Evolutionary conservation across 768 basidiomycete genomes (phyloP).

Genomic region (Saitozyma sp.): DNA sequence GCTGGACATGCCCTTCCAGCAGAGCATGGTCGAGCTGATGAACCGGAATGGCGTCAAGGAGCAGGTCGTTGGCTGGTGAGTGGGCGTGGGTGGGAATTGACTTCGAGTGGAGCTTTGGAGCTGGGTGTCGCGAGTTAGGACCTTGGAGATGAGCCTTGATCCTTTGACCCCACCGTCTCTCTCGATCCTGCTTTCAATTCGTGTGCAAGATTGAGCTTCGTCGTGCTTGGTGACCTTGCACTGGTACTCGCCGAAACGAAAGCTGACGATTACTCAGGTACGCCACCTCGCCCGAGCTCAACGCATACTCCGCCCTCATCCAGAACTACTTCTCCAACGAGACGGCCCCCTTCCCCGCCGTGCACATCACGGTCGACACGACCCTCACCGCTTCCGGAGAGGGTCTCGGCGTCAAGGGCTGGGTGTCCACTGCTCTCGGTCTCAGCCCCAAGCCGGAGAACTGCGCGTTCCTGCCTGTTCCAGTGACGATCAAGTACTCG

Average conservation of each 20-base stretch:
- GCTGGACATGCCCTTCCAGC: conserved; percentile 95
- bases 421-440: conserved; percentile 84
- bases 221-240: neutral
- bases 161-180: no score
- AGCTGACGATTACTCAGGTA: conserved; percentile 61
- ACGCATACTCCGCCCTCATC: conserved; percentile 93
- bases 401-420: conserved; percentile 78
- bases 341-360: conserved; percentile 79
- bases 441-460: conserved; percentile 88
- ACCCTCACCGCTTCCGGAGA: conserved; percentile 58
- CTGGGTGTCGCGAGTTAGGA: no score
- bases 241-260: neutral
- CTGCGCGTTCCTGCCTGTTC: conserved; percentile 88
- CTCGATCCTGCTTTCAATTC: no score
- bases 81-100: conserved; percentile 15
- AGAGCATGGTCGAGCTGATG: conserved; percentile 86
- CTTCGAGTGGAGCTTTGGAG: no score
- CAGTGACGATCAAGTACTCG: conserved; percentile 79
- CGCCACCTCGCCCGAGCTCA: conserved; percentile 84
- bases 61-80: conserved; percentile 91
- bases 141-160: neutral
- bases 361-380: conserved; percentile 88
- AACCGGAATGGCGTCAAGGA: conserved; percentile 69
- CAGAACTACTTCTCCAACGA: conserved; percentile 97
- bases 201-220: no score